A percentile compares a stretch with the other conserved stretches of the same genome.
phyloP scores from a whole-genome alignment of 768 basidiomycete species.

The Rhodocollybia butyracea region DNA sequence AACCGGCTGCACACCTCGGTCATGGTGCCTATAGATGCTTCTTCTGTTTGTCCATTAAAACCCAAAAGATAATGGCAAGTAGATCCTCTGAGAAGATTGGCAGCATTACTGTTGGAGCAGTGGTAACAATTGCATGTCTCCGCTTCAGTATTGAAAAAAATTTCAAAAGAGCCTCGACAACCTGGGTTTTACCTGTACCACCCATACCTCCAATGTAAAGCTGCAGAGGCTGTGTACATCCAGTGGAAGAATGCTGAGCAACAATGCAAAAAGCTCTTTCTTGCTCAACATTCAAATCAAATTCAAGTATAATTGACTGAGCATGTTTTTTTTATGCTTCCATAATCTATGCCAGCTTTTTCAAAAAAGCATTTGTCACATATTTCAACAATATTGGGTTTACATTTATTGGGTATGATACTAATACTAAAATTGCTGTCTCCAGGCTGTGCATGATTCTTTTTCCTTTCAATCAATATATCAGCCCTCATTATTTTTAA shows the following conservation, averaged over 20 bases:
- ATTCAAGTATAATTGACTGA: constrained; percentile 10
- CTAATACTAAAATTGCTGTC: not conserved
- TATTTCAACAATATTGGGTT: constrained; percentile 14
- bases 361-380: constrained; percentile 23
- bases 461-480: not conserved
- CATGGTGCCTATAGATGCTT: not conserved
- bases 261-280: constrained; percentile 27
- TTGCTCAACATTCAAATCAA: constrained; percentile 26
- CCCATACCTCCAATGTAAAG: constrained; percentile 33
- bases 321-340: constrained; percentile 1
- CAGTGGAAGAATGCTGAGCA: constrained; percentile 20
- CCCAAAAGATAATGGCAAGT: constrained; percentile 16
- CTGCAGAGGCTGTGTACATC: constrained; percentile 17
- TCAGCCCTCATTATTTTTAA: not conserved
- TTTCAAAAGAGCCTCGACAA: constrained; percentile 22
- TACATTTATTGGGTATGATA: not conserved
- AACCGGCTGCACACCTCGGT: not conserved
- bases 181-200: constrained; percentile 30
- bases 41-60: constrained; percentile 1
- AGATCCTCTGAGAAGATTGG: constrained; percentile 12
- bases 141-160: constrained; percentile 17
- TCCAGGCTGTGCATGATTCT: not conserved
- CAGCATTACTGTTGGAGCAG: constrained; percentile 19
- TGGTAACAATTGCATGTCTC: constrained; percentile 9
- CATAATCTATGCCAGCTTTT: too few species aligned